phyloP scores from a whole-genome alignment of 768 basidiomycete genomes.

The Collybia sordida region DNA sequence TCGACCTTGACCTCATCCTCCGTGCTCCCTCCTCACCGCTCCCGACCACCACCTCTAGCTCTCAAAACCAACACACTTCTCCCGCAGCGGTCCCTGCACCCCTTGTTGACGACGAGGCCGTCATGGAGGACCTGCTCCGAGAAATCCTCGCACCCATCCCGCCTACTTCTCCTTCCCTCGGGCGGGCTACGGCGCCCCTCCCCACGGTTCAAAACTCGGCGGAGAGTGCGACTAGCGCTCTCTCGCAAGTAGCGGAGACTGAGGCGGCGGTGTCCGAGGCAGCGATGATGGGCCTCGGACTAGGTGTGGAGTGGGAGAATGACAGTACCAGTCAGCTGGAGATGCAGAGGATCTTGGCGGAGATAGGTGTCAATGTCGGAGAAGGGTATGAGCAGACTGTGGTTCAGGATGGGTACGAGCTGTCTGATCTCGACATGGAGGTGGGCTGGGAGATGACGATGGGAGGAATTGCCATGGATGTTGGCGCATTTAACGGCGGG shows the following conservation, averaged over 20 bases:
- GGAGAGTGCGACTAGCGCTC: slow-evolving; percentile 3
- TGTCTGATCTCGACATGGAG: slow-evolving; percentile 14
- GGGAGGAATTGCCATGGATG: slow-evolving; percentile 7
- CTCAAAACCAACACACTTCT: slow-evolving; percentile 19
- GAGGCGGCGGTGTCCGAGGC: slow-evolving; percentile 2
- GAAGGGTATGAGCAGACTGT: not conserved
- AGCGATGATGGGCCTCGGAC: slow-evolving; percentile 4
- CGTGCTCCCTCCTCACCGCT: slow-evolving; percentile 13
- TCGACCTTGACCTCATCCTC: slow-evolving; percentile 35
- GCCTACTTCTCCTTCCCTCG: slow-evolving; percentile 16
- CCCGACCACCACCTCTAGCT: slow-evolving; percentile 19
- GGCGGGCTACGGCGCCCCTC: not conserved
- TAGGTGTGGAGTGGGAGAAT: slow-evolving; percentile 2
- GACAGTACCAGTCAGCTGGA: not conserved
- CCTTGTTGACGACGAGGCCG: slow-evolving; percentile 48
- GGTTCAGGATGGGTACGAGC: slow-evolving; percentile 13
- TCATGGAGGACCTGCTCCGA: slow-evolving; percentile 68
- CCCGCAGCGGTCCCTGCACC: slow-evolving; percentile 11
- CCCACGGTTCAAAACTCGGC: slow-evolving; percentile 11
- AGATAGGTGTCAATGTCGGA: not conserved
- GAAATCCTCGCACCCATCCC: slow-evolving; percentile 56
- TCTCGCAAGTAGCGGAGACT: slow-evolving; percentile 6
- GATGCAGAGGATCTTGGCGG: slow-evolving; percentile 3
- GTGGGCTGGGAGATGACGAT: slow-evolving; percentile 10
- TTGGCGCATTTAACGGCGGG: not conserved